Evolutionary conservation across 345 rosid species (phyloP).

Genomic region (Physaria fendleri): DNA sequence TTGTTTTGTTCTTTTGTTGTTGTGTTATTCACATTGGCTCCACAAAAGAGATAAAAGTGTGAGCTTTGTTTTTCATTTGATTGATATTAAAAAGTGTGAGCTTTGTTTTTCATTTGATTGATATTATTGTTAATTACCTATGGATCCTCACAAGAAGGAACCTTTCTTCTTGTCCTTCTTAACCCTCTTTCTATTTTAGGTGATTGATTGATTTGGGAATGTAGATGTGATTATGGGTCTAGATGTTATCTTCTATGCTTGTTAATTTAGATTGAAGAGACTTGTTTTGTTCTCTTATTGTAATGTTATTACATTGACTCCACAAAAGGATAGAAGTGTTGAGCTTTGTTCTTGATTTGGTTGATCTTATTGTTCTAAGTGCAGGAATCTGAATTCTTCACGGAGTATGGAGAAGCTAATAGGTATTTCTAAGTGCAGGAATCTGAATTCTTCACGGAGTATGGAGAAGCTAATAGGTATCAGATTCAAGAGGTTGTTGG

Average conservation of each 20-base stretch:
- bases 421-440: conserved; percentile 62
- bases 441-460: conserved; percentile 89
- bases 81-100: not conserved
- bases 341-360: not conserved
- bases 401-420: conserved; percentile 90
- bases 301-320: not conserved
- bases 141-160: conserved; percentile 85
- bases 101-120: not conserved
- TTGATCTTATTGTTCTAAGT: too few relatives aligned
- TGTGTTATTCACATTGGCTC: not conserved
- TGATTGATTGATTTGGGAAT: not conserved
- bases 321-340: not conserved
- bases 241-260: not conserved
- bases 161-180: not conserved
- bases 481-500: conserved; percentile 92
- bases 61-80: not conserved
- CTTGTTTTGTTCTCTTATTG: not conserved
- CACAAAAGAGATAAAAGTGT: not conserved
- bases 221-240: not conserved
- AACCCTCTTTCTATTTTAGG: not conserved
- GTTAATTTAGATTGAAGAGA: not conserved
- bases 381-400: not conserved
- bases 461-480: conserved; percentile 89
- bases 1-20: not conserved
- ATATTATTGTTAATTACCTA: too few relatives aligned